These are phyloP conservation scores for Gymnopus androsaceus DNA, from an alignment of 1,284 basidiomycete species.

Conservation along the genomic window DNA sequence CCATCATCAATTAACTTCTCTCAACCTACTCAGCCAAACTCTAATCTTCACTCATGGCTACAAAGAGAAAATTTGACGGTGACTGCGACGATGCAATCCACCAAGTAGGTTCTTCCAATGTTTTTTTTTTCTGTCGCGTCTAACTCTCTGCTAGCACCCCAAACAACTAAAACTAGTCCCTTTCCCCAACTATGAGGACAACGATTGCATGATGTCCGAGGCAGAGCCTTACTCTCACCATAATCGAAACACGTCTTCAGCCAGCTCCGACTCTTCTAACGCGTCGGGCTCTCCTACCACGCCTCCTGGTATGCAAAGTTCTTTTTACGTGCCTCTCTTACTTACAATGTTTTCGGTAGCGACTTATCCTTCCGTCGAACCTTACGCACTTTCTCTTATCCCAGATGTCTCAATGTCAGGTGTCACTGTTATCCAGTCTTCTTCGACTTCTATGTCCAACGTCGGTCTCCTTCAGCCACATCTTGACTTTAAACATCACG, in stretches of 20 bases:
- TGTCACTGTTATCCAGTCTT: slow-evolving; percentile 29
- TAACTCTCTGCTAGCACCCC: slow-evolving; percentile 39
- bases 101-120: slow-evolving; percentile 30
- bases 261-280: slow-evolving; percentile 57
- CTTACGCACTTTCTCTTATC: slow-evolving; percentile 57
- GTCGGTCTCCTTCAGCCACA: slow-evolving; percentile 71
- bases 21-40: not conserved
- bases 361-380: slow-evolving; percentile 62
- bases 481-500: slow-evolving; percentile 64
- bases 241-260: slow-evolving; percentile 64
- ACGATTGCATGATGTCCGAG: slow-evolving; percentile 60
- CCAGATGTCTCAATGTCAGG: slow-evolving; percentile 35
- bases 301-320: slow-evolving; percentile 42
- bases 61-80: slow-evolving; percentile 73
- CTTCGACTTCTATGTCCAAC: slow-evolving; percentile 35
- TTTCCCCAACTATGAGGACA: slow-evolving; percentile 66
- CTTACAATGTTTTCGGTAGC: slow-evolving; percentile 34
- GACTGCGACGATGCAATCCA: slow-evolving; percentile 53
- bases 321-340: not conserved
- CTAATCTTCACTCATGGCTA: slow-evolving; percentile 47
- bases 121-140: not conserved
- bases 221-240: slow-evolving; percentile 59
- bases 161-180: slow-evolving; percentile 75
- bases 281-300: slow-evolving; percentile 44
- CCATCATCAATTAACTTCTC: not conserved